A percentile compares a stretch with the other conserved stretches of the same genome.
Evolutionary conservation across 441 rosid species (phyloP).

Genomic region (Croton setiger): DNA sequence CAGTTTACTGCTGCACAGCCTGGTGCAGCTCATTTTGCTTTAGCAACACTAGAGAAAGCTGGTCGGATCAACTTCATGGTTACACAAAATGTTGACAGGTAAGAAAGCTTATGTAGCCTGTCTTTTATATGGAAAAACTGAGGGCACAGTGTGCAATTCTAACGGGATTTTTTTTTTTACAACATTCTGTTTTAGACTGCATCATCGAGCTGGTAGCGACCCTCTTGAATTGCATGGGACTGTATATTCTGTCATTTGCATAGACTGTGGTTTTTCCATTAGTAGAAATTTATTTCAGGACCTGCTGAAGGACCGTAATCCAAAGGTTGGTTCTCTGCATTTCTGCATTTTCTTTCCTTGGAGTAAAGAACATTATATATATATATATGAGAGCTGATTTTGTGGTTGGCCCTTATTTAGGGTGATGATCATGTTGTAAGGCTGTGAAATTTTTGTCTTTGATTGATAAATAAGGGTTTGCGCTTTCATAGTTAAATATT

Average conservation of each 20-base stretch:
- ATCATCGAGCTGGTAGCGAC: slow-evolving; percentile 86
- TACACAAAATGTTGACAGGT: slow-evolving; percentile 95
- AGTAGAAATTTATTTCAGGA: slow-evolving; percentile 62
- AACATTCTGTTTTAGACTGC: slow-evolving; percentile 47
- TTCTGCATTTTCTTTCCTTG: neutral
- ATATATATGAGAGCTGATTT: too few species aligned
- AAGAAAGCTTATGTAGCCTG: slow-evolving; percentile 5
- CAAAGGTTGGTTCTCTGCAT: slow-evolving; percentile 50
- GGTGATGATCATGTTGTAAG: too few species aligned
- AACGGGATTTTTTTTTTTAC: slow-evolving; percentile 16
- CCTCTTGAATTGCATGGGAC: slow-evolving; percentile 92
- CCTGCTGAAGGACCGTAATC: slow-evolving; percentile 72
- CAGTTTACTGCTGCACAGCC: slow-evolving; percentile 73
- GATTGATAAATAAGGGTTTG: too few species aligned
- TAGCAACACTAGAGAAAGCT: slow-evolving; percentile 75
- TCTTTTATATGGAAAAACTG: slow-evolving; percentile 16
- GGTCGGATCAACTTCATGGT: slow-evolving; percentile 64
- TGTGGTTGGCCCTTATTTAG: too few species aligned
- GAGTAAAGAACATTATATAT: too few species aligned
- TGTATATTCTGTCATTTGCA: slow-evolving; percentile 66
- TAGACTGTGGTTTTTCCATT: slow-evolving; percentile 68
- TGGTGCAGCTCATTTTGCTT: slow-evolving; percentile 65
- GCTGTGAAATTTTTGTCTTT: too few species aligned
- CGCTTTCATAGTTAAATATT: too few species aligned
- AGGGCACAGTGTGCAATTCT: slow-evolving; percentile 3